A percentile compares a stretch with the other conserved stretches of the same genome.
These are phyloP conservation scores for Auricularia cornea DNA, from an alignment of 768 basidiomycete genomes.

Conservation along the genomic window DNA sequence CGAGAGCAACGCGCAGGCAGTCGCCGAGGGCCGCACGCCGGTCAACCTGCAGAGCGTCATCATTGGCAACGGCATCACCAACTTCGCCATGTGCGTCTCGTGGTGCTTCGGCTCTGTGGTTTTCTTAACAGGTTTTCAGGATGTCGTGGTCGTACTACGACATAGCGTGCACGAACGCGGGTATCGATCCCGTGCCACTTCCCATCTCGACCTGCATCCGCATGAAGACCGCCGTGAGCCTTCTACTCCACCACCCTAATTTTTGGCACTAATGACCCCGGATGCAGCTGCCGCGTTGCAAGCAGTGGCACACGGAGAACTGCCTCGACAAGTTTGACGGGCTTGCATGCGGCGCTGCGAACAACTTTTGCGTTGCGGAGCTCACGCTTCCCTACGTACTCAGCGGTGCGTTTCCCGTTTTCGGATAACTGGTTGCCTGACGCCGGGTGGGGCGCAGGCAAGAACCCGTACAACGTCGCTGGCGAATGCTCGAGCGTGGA, in stretches of 20 bases:
- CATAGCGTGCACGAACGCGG: constrained; percentile 47
- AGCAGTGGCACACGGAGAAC: constrained; percentile 27
- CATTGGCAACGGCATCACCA: constrained; percentile 25
- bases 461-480: constrained; percentile 63
- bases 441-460: too few species aligned
- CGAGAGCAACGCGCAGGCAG: constrained; percentile 37
- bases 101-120: constrained; percentile 7
- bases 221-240: constrained; percentile 11
- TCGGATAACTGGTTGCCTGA: too few species aligned
- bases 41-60: constrained; percentile 42
- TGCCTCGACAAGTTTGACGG: constrained; percentile 39
- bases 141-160: constrained; percentile 39
- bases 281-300: constrained; percentile 36
- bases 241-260: background rate
- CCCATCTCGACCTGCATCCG: constrained; percentile 9
- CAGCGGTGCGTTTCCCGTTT: constrained; percentile 21
- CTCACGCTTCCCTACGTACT: constrained; percentile 3
- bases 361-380: constrained; percentile 29
- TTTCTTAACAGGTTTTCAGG: constrained; percentile 11
- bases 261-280: background rate
- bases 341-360: constrained; percentile 35
- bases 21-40: constrained; percentile 38
- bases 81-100: constrained; percentile 2
- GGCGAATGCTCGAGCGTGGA: constrained; percentile 45
- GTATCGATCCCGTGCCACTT: constrained; percentile 39